Evolutionary conservation across 345 rosid genomes (phyloP).

Genomic region (Sonneratia alba): DNA sequence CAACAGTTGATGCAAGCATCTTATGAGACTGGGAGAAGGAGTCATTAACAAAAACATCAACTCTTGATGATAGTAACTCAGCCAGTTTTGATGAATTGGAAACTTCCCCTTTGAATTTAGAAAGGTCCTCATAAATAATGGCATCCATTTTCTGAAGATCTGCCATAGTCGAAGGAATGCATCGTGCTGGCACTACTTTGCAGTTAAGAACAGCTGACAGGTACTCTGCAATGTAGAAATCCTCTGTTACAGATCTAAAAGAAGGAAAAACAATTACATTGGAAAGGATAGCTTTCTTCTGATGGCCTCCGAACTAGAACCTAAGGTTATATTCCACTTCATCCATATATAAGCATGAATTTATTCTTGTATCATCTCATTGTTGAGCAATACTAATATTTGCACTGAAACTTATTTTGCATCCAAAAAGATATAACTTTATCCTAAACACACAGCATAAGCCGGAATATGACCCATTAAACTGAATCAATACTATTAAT

Average conservation of each 20-base stretch:
- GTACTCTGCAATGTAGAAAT: constrained; percentile 28
- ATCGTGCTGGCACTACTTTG: constrained; percentile 25
- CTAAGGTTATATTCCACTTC: neutral
- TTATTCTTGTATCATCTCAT: neutral
- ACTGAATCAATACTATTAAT: neutral
- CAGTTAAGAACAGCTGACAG: constrained; percentile 33
- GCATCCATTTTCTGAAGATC: constrained; percentile 21
- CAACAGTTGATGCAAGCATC: constrained; percentile 64
- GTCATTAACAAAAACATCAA: constrained; percentile 64
- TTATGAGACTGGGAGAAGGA: constrained; percentile 47
- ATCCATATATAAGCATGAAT: neutral
- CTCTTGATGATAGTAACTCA: constrained; percentile 38
- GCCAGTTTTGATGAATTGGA: constrained; percentile 43
- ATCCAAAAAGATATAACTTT: neutral
- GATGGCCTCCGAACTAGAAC: neutral
- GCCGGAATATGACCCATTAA: neutral
- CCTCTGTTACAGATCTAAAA: neutral
- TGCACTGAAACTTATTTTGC: neutral
- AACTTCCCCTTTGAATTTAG: constrained; percentile 46
- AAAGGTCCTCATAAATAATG: constrained; percentile 47
- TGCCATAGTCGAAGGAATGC: constrained; percentile 23
- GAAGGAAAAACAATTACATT: neutral
- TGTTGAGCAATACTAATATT: neutral
- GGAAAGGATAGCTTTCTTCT: neutral
- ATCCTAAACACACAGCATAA: neutral